phyloP scores from a whole-genome alignment of 2,329 filamentous ascomycete genomes.

The Alternaria postmessia region DNA sequence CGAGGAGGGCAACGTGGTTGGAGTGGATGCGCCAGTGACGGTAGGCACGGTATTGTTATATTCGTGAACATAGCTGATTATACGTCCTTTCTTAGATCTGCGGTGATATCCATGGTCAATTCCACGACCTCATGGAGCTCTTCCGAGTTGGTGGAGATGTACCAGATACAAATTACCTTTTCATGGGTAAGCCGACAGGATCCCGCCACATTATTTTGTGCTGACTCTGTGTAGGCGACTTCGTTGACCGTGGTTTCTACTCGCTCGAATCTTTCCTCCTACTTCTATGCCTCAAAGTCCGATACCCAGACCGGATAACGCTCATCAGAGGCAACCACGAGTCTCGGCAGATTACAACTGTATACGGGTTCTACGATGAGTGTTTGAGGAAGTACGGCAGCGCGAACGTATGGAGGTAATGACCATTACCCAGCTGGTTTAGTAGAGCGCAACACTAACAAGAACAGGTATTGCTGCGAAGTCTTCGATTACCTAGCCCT shows the following conservation, averaged over 20 bases:
- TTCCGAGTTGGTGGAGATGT: constrained; percentile 93
- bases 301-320: constrained; percentile 96
- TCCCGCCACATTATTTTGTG: background rate
- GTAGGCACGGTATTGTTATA: constrained; percentile 57
- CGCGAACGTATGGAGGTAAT: constrained; percentile 83
- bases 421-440: too few species aligned
- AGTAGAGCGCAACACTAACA: constrained; percentile 1
- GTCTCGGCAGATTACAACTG: constrained; percentile 94
- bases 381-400: constrained; percentile 95
- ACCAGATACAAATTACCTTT: constrained; percentile 94
- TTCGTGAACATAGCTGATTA: constrained; percentile 10
- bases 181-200: constrained; percentile 75
- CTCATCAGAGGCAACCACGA: constrained; percentile 96
- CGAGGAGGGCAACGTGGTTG: constrained; percentile 96
- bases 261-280: constrained; percentile 96
- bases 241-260: constrained; percentile 98
- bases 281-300: constrained; percentile 93
- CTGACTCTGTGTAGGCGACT: constrained; percentile 73
- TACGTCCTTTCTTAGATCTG: constrained; percentile 57
- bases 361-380: constrained; percentile 98
- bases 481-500: constrained; percentile 97
- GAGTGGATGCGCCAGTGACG: constrained; percentile 92
- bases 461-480: constrained; percentile 78
- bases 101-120: constrained; percentile 96
- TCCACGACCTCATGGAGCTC: constrained; percentile 96